A percentile compares a stretch with the other conserved stretches of the same genome.
Evolutionary conservation across 345 rosid species (phyloP).

Genomic region (Ceriops decandra): DNA sequence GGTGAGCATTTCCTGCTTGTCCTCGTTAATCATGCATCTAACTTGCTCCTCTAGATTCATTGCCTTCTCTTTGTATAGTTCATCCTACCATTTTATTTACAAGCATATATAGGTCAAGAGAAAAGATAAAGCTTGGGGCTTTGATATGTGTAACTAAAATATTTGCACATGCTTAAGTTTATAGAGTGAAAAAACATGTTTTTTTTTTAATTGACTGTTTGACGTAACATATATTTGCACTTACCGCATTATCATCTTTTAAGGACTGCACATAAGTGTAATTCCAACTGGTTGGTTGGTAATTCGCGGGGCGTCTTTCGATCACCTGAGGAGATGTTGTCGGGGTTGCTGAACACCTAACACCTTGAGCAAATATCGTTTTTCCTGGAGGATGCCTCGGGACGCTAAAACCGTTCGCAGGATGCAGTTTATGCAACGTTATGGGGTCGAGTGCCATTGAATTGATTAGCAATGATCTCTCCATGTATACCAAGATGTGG

Average conservation of each 20-base stretch:
- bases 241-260: constrained; percentile 2
- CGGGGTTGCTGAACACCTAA: neutral
- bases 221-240: neutral
- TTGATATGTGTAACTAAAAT: too few species aligned
- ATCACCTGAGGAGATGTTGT: neutral
- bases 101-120: too few species aligned
- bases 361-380: neutral
- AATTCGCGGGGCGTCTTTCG: neutral
- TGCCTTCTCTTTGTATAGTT: constrained; percentile 5
- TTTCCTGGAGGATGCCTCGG: neutral
- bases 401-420: neutral
- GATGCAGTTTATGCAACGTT: neutral
- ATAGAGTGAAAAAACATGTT: too few species aligned
- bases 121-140: too few species aligned
- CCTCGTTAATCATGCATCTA: constrained; percentile 17
- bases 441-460: neutral
- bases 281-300: constrained; percentile 11
- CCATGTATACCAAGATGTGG: too few species aligned
- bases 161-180: too few species aligned
- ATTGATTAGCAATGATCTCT: too few species aligned
- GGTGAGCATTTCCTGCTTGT: constrained; percentile 6
- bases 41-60: constrained; percentile 29
- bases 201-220: too few species aligned
- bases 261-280: constrained; percentile 3
- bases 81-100: constrained; percentile 13